Percentiles rank a stretch among this genome's conserved stretches.
phyloP scores from a whole-genome alignment of 192 early-diverging fungal genomes.

The Coemansia sp. region DNA sequence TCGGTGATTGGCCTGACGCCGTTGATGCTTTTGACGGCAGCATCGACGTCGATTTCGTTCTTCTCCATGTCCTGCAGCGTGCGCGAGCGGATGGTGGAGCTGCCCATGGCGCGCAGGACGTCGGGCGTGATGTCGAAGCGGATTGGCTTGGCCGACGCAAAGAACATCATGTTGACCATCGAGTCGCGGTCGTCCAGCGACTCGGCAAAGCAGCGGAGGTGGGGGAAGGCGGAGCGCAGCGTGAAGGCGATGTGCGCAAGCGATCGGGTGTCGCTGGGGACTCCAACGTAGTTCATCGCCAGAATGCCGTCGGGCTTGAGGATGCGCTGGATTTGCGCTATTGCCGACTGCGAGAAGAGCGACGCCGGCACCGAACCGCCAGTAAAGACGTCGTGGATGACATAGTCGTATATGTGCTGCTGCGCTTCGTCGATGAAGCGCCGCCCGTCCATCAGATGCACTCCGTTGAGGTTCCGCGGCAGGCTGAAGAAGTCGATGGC shows the following conservation, averaged over 20 bases:
- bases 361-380: slow-evolving; percentile 74
- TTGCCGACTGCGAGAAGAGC: slow-evolving; percentile 74
- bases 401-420: slow-evolving; percentile 68
- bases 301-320: slow-evolving; percentile 76
- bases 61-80: slow-evolving; percentile 55
- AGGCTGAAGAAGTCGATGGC: slow-evolving; percentile 73
- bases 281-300: slow-evolving; percentile 84
- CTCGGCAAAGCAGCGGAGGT: slow-evolving; percentile 71
- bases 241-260: slow-evolving; percentile 66
- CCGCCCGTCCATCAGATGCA: slow-evolving; percentile 76
- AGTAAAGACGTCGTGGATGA: slow-evolving; percentile 94
- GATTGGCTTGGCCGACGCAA: slow-evolving; percentile 58
- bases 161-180: slow-evolving; percentile 69
- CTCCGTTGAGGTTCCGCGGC: slow-evolving; percentile 50
- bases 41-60: slow-evolving; percentile 49
- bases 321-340: slow-evolving; percentile 63
- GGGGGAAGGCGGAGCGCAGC: slow-evolving; percentile 63
- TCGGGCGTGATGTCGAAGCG: slow-evolving; percentile 44
- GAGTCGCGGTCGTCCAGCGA: slow-evolving; percentile 35
- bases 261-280: slow-evolving; percentile 52
- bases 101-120: slow-evolving; percentile 35
- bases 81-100: slow-evolving; percentile 16
- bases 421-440: slow-evolving; percentile 64
- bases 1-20: slow-evolving; percentile 62
- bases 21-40: slow-evolving; percentile 28